Conservation (phyloP, 352 stramenopile species). For the Blastocystis sp. region DNA sequence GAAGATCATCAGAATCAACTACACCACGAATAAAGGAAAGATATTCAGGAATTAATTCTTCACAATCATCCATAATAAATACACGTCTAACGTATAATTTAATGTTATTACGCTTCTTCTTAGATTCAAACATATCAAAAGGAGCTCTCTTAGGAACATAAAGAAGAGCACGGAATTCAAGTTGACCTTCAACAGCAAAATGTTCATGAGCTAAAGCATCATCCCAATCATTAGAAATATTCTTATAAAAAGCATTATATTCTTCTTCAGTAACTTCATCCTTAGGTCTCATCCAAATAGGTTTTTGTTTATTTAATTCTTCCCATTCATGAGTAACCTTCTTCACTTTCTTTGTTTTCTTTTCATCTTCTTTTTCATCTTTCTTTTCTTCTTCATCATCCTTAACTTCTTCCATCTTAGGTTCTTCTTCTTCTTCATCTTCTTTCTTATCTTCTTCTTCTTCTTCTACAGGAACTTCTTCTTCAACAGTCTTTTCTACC, state of each 20-base stretch:
- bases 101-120: slow-evolving; percentile 98
- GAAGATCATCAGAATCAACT: slow-evolving; percentile 93
- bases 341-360: slow-evolving; percentile 81
- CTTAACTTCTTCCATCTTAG: slow-evolving; percentile 76
- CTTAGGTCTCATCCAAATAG: slow-evolving; percentile 97
- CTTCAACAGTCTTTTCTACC: slow-evolving; percentile 96
- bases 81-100: slow-evolving; percentile 96
- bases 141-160: slow-evolving; percentile 91
- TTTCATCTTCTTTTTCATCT: slow-evolving; percentile 91
- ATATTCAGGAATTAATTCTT: slow-evolving; percentile 98
- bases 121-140: slow-evolving; percentile 98
- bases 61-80: slow-evolving; percentile 99
- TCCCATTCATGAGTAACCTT: slow-evolving; percentile 95
- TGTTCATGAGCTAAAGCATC: slow-evolving; percentile 78
- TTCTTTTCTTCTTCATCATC: slow-evolving; percentile 85
- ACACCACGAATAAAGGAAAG: slow-evolving; percentile 95
- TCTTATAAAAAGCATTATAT: slow-evolving; percentile 99
- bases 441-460: slow-evolving; percentile 96
- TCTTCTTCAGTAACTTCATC: slow-evolving; percentile 91
- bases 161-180: slow-evolving; percentile 93
- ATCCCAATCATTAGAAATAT: slow-evolving; percentile 96
- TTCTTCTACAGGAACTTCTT: slow-evolving; percentile 92
- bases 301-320: slow-evolving; percentile 96
- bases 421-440: slow-evolving; percentile 72
- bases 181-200: slow-evolving; percentile 93